Percentiles rank a stretch among this genome's conserved stretches.
These are phyloP conservation scores for Coemansia guatemalensis DNA, from an alignment of 192 early-diverging fungal genomes.

Conservation along the genomic window DNA sequence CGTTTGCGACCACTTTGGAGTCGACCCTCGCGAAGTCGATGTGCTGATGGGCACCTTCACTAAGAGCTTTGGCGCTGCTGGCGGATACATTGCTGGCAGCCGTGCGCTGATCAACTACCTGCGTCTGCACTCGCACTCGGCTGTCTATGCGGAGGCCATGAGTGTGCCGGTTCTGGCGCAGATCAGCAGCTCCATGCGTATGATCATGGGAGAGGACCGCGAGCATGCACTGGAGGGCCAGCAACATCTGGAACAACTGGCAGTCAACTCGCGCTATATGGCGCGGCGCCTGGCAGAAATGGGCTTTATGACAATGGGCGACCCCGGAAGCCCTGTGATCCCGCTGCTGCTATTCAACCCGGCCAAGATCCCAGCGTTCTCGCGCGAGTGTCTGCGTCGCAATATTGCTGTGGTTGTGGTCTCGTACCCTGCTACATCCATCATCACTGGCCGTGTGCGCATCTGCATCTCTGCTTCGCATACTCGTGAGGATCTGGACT, in stretches of 20 bases:
- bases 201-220: slow-evolving; percentile 87
- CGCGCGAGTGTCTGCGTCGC: slow-evolving; percentile 83
- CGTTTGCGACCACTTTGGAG: slow-evolving; percentile 93
- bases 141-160: slow-evolving; percentile 90
- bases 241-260: slow-evolving; percentile 79
- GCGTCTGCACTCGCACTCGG: slow-evolving; percentile 74
- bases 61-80: slow-evolving; percentile 96
- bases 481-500: slow-evolving; percentile 86
- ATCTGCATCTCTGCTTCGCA: slow-evolving; percentile 97
- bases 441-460: slow-evolving; percentile 88
- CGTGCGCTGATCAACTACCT: slow-evolving; percentile 78
- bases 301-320: slow-evolving; percentile 94
- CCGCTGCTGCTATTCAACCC: slow-evolving; percentile 92
- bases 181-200: slow-evolving; percentile 83
- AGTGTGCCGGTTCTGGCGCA: slow-evolving; percentile 84
- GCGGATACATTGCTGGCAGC: slow-evolving; percentile 87
- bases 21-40: slow-evolving; percentile 88
- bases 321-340: slow-evolving; percentile 83
- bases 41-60: slow-evolving; percentile 98
- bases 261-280: slow-evolving; percentile 86
- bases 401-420: slow-evolving; percentile 96
- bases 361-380: slow-evolving; percentile 96
- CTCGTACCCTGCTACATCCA: slow-evolving; percentile 97
- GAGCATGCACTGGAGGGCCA: slow-evolving; percentile 80
- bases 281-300: slow-evolving; percentile 73